phyloP scores from a whole-genome alignment of 192 early-diverging fungal species.

The Coemansia sp. region DNA sequence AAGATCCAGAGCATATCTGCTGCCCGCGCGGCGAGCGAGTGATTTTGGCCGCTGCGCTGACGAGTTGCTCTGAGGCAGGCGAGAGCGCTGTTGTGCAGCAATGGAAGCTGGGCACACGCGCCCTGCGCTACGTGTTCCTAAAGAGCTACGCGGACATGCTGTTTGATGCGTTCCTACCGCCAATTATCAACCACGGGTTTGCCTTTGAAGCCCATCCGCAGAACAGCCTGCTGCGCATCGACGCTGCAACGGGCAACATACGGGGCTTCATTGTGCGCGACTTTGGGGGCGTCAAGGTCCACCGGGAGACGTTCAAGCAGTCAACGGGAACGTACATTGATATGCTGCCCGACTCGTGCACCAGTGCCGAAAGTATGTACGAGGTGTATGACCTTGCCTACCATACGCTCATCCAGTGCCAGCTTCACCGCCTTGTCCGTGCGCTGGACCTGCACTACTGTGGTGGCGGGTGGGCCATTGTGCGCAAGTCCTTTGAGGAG shows the following conservation, averaged over 20 bases:
- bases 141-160: slow-evolving; percentile 43
- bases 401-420: slow-evolving; percentile 57
- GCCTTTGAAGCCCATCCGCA: slow-evolving; percentile 64
- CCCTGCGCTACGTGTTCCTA: slow-evolving; percentile 47
- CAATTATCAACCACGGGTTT: slow-evolving; percentile 55
- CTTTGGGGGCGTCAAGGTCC: slow-evolving; percentile 64
- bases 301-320: slow-evolving; percentile 45
- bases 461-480: slow-evolving; percentile 55
- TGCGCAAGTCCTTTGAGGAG: slow-evolving; percentile 45
- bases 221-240: slow-evolving; percentile 55
- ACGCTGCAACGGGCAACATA: slow-evolving; percentile 44
- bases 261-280: slow-evolving; percentile 60
- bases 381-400: slow-evolving; percentile 56
- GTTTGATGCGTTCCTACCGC: slow-evolving; percentile 57
- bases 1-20: slow-evolving; percentile 43
- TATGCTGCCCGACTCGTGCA: slow-evolving; percentile 52
- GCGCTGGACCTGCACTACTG: slow-evolving; percentile 55
- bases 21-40: slow-evolving; percentile 37
- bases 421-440: slow-evolving; percentile 57
- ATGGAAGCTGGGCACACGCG: slow-evolving; percentile 44
- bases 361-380: slow-evolving; percentile 46
- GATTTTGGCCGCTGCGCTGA: slow-evolving; percentile 55
- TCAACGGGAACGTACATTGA: slow-evolving; percentile 48
- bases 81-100: slow-evolving; percentile 37
- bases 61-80: slow-evolving; percentile 41